These are phyloP conservation scores for Leccinellum luteum DNA, from an alignment of 768 basidiomycete genomes.

Conservation along the genomic window DNA sequence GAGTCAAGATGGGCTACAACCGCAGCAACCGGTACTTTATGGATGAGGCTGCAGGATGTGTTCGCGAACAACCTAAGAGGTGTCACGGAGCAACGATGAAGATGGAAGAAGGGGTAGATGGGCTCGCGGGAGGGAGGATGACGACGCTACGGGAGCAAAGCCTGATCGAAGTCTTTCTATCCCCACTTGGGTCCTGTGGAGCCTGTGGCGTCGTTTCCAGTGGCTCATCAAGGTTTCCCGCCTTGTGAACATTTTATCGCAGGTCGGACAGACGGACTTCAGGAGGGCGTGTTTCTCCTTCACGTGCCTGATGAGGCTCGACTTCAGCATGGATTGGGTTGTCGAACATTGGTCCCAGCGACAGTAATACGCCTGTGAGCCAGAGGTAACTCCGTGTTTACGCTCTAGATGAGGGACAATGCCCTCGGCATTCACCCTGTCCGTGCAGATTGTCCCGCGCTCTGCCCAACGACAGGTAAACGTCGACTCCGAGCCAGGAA, in stretches of 20 bases:
- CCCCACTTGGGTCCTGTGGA: not conserved
- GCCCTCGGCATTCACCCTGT: not conserved
- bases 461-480: slow-evolving; percentile 5
- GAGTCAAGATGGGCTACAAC: not conserved
- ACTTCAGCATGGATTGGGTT: not conserved
- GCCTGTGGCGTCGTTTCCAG: not conserved
- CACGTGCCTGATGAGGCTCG: slow-evolving; percentile 6
- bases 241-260: slow-evolving; percentile 5
- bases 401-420: not conserved
- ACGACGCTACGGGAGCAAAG: not conserved
- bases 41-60: not conserved
- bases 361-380: not conserved
- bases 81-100: not conserved
- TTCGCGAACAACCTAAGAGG: not conserved
- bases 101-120: not conserved
- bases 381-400: not conserved
- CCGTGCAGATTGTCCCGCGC: not conserved
- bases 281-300: slow-evolving; percentile 1
- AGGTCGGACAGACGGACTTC: slow-evolving; percentile 3
- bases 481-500: not conserved
- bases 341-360: not conserved
- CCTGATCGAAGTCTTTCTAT: not conserved
- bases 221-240: not conserved
- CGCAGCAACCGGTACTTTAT: not conserved
- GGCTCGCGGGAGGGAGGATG: not conserved